A percentile compares a stretch with the other conserved stretches of the same genome.
These are phyloP conservation scores for Syncephalastrum racemosum DNA, from an alignment of 371 early-diverging fungal genomes.

Conservation along the genomic window DNA sequence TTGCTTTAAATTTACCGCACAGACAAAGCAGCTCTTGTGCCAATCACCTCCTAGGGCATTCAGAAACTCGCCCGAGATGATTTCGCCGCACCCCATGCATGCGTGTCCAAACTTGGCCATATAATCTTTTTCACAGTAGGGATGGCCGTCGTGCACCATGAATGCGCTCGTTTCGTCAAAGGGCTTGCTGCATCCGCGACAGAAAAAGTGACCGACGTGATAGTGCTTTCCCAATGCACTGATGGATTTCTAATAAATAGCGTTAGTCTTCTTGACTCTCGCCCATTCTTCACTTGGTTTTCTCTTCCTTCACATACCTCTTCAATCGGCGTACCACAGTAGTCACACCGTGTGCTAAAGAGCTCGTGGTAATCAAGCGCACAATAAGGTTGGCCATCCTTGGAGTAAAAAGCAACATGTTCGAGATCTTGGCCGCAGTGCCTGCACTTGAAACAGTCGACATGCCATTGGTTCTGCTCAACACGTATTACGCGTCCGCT, in stretches of 20 bases:
- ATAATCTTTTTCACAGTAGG: slow-evolving; percentile 78
- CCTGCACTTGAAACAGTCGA: slow-evolving; percentile 71
- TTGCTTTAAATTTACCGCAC: slow-evolving; percentile 50
- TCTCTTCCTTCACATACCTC: slow-evolving; percentile 39
- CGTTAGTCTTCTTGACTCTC: neutral
- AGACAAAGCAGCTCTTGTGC: slow-evolving; percentile 75
- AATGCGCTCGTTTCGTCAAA: slow-evolving; percentile 58
- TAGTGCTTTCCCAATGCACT: slow-evolving; percentile 68
- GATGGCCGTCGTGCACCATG: slow-evolving; percentile 70
- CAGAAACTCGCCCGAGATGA: slow-evolving; percentile 58
- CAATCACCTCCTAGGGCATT: slow-evolving; percentile 63
- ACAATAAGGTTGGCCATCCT: slow-evolving; percentile 64
- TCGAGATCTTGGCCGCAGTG: slow-evolving; percentile 62
- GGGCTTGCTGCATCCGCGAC: slow-evolving; percentile 70
- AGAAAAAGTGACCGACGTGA: slow-evolving; percentile 79
- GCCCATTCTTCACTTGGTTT: too few species aligned
- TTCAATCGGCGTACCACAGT: slow-evolving; percentile 65
- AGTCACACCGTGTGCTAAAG: slow-evolving; percentile 68
- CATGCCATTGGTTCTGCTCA: slow-evolving; percentile 69
- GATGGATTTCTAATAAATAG: slow-evolving; percentile 42
- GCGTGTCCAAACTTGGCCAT: slow-evolving; percentile 58
- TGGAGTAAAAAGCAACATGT: slow-evolving; percentile 63
- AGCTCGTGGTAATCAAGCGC: slow-evolving; percentile 63
- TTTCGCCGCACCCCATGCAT: slow-evolving; percentile 64
- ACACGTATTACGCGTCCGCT: slow-evolving; percentile 62